Percentiles rank a stretch among this genome's conserved stretches.
phyloP scores from a whole-genome alignment of 305 asterid genomes.

The Solanum aculeatissimum region DNA sequence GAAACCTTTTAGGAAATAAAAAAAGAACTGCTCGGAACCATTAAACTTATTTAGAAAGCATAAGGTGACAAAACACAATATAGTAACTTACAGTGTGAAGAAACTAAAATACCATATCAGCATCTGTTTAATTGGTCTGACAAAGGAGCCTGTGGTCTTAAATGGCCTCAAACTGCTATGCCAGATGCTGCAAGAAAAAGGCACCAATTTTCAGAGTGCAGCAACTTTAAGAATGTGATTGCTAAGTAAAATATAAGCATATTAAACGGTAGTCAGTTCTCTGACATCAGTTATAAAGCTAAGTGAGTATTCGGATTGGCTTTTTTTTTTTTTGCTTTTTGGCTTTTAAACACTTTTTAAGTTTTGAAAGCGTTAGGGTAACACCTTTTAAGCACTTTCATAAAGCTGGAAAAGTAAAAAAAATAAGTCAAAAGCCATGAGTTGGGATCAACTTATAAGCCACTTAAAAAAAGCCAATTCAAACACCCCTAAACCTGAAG shows the following conservation, averaged over 20 bases:
- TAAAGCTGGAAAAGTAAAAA: no score
- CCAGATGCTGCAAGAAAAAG: constrained; percentile 34
- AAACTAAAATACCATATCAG: constrained; percentile 34
- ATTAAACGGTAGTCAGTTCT: background rate
- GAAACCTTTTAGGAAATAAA: background rate
- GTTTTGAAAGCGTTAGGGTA: no score
- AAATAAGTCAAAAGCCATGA: no score
- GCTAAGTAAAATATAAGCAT: background rate
- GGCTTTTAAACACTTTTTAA: no score
- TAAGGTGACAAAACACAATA: background rate
- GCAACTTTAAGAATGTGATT: background rate
- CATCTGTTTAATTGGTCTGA: constrained; percentile 27
- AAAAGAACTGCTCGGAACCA: background rate
- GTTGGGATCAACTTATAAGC: no score
- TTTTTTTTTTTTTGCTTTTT: no score
- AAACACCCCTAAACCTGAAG: background rate
- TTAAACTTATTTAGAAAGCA: background rate
- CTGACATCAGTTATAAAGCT: background rate
- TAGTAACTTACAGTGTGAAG: constrained; percentile 47
- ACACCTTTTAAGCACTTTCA: no score
- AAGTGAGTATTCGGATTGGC: no score
- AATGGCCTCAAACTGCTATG: constrained; percentile 24
- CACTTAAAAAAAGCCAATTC: no score
- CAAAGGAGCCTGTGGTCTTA: constrained; percentile 28
- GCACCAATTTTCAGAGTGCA: constrained; percentile 3